Percentiles rank a stretch among this genome's conserved stretches.
These are phyloP conservation scores for Edaphochlamys debaryana DNA, from an alignment of 139 green algal genomes.

Conservation along the genomic window DNA sequence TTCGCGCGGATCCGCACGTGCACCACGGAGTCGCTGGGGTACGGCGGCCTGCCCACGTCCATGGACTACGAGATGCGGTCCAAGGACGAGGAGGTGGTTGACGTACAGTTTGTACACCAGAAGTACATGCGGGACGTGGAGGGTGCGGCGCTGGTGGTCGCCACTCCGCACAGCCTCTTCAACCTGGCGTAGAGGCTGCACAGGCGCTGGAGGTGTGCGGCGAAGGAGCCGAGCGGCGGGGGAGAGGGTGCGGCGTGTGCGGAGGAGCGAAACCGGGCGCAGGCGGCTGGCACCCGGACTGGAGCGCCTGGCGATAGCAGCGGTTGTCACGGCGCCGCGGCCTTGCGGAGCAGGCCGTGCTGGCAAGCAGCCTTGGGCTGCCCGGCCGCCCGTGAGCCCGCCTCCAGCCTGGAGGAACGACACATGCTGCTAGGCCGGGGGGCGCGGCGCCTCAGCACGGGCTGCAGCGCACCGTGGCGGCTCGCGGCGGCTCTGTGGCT, in stretches of 20 bases:
- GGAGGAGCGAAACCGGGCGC: too few relatives aligned
- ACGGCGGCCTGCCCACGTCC: slow-evolving; percentile 82
- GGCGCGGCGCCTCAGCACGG: too few relatives aligned
- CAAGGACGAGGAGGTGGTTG: slow-evolving; percentile 85
- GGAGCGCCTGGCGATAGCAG: too few relatives aligned
- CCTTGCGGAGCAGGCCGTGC: too few relatives aligned
- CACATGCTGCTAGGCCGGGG: too few relatives aligned
- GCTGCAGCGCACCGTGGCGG: too few relatives aligned
- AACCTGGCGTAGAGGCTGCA: slow-evolving; percentile 32
- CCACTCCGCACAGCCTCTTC: slow-evolving; percentile 66
- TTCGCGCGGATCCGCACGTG: slow-evolving; percentile 62
- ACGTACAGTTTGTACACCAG: slow-evolving; percentile 84
- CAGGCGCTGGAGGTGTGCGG: background rate
- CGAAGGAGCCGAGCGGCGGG: background rate
- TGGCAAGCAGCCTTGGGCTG: too few relatives aligned
- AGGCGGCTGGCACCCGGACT: background rate
- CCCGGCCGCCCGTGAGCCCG: too few relatives aligned
- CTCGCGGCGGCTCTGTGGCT: too few relatives aligned
- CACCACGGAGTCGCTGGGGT: slow-evolving; percentile 51
- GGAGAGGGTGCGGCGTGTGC: background rate
- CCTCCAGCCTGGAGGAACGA: too few relatives aligned
- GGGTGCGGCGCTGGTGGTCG: slow-evolving; percentile 55
- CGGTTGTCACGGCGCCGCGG: too few relatives aligned
- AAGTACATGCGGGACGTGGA: slow-evolving; percentile 42
- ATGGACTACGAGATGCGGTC: slow-evolving; percentile 85